Base-by-base conservation (phyloP, 768 basidiomycete genomes). In the Serendipita sp. region DNA sequence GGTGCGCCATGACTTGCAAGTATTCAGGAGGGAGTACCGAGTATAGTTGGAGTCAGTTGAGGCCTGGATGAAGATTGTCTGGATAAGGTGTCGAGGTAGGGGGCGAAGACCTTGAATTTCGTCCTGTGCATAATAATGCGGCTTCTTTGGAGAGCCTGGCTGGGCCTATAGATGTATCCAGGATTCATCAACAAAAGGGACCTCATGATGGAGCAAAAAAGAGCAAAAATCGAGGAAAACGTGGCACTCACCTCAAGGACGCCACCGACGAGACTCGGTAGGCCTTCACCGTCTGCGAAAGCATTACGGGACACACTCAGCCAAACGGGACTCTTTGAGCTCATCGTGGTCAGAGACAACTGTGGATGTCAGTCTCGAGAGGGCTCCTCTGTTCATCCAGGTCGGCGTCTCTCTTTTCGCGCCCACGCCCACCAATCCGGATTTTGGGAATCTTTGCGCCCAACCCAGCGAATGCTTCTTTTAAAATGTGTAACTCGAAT, bases 61-160 rank as follows among this genome's bases (percentile, higher is more conserved):
- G 0, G 92, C 84, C 63, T 91, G 81, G 0, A 91, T 93, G 65
- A 89, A 85, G 11, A 94, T 84, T 13, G 87, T 77, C 64, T 85
- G 81, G 62, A 94, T 91, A 35, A 84, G 79, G 51, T 88, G 83
- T 45, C 89, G 81, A 7, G 92, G 93, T 3, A 88, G 88, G 2
- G 88, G 91, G 10, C 89, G 89, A 69, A 89, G 92, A 28, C 85
- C 79, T 62, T 93, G 86, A 67, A 95, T 89, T 23, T 34, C 16
- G 7, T 89, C 86, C 48, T 89, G 78, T 2, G 93, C 94, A 3
- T 82, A 91, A 15, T 88, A 82, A 15, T 91, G 91, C 3, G 89
- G 82, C 51, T 91, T 83, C 51, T 91, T 82, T 3, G 91, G 80
- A 1, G 89, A 81, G 2, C 89, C 90, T 3, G 84, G 80, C 15